Evolutionary conservation across 345 rosid species (phyloP).

Genomic region (Cardamine chenopodiifolia): DNA sequence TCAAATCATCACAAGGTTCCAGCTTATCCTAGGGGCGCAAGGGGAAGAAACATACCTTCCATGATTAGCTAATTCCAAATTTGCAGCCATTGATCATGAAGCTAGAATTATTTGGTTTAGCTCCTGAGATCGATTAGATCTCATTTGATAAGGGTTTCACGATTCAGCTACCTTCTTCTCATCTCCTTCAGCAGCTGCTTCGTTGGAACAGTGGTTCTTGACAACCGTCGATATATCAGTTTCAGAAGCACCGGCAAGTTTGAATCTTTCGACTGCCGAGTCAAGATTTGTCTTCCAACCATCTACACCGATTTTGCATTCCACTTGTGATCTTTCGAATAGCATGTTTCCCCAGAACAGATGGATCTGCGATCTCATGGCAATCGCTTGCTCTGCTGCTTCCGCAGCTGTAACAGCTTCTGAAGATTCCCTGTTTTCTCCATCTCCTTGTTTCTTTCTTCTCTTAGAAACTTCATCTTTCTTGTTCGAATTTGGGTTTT

Average conservation of each 20-base stretch:
- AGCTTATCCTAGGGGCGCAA: neutral
- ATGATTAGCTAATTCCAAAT: neutral
- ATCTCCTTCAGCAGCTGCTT: constrained; percentile 52
- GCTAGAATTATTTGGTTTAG: neutral
- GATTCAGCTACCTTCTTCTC: constrained; percentile 46
- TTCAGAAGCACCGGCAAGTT: constrained; percentile 94
- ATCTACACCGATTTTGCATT: constrained; percentile 71
- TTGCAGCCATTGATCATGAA: neutral
- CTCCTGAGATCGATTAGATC: neutral
- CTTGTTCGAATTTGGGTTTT: constrained; percentile 72
- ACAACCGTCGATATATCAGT: constrained; percentile 70
- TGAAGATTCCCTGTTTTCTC: constrained; percentile 37
- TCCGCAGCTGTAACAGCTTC: constrained; percentile 70
- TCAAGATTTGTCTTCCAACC: constrained; percentile 86
- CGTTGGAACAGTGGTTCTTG: constrained; percentile 87
- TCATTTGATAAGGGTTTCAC: constrained; percentile 15
- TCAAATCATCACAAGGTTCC: constrained; percentile 16
- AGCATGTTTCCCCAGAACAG: constrained; percentile 98
- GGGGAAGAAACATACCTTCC: neutral
- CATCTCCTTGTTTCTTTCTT: constrained; percentile 74
- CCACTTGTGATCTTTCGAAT: constrained; percentile 97
- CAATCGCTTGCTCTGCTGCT: constrained; percentile 95
- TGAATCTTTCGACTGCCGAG: constrained; percentile 79
- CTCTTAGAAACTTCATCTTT: constrained; percentile 73
- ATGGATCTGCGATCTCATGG: constrained; percentile 98